A percentile compares a stretch with the other conserved stretches of the same genome.
phyloP scores from a whole-genome alignment of 257 asterid genomes.

The Verbascum thapsus region DNA sequence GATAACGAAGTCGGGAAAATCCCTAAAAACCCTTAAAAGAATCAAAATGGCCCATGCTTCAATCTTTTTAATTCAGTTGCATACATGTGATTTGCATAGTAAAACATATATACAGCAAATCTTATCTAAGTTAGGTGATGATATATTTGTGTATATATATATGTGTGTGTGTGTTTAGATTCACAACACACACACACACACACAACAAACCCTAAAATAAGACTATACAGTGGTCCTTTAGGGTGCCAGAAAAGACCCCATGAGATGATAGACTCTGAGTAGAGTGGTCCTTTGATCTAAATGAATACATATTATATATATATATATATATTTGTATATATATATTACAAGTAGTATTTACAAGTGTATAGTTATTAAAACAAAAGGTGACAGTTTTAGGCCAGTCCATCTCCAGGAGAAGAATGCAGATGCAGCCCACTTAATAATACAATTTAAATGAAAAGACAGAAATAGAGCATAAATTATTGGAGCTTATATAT shows the following conservation, averaged over 20 bases:
- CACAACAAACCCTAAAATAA: not conserved
- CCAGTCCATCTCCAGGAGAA: not conserved
- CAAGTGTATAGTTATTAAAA: not conserved
- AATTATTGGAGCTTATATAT: slow-evolving; percentile 15
- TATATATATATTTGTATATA: not conserved
- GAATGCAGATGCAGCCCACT: slow-evolving; percentile 23
- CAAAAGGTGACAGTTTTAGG: not conserved
- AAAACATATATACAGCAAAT: slow-evolving; percentile 16
- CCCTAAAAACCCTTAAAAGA: not conserved
- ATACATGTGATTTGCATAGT: slow-evolving; percentile 23
- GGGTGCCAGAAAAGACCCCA: slow-evolving; percentile 3
- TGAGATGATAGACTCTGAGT: slow-evolving; percentile 20
- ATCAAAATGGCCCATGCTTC: slow-evolving; percentile 13
- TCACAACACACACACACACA: not conserved
- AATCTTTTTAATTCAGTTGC: slow-evolving; percentile 11
- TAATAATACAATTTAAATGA: not conserved
- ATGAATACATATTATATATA: not conserved
- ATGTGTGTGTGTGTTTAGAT: not conserved
- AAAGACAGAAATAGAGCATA: slow-evolving; percentile 16
- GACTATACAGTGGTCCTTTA: slow-evolving; percentile 29
- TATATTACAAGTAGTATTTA: too few relatives aligned
- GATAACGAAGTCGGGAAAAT: too few relatives aligned
- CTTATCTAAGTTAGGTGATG: not conserved
- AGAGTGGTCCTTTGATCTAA: slow-evolving; percentile 35
- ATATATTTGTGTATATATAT: not conserved